Base-by-base conservation (phyloP, 192 early-diverging fungal species). In the Coemansia sp. region DNA sequence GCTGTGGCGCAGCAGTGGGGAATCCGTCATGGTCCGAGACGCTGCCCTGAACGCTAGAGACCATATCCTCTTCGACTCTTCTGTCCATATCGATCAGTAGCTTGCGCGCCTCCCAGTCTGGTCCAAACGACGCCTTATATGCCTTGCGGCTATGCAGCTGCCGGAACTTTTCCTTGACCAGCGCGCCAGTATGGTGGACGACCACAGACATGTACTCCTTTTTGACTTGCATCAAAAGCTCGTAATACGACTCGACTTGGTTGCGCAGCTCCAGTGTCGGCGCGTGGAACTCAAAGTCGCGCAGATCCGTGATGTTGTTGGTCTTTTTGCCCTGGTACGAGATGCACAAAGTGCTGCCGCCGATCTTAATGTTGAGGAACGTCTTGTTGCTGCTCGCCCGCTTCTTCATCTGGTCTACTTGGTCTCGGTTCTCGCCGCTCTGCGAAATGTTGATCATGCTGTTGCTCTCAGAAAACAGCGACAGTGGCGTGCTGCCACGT, bases 301-400 rank as follows among this genome's bases (percentile, higher is more conserved):
- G 82, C 55, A 84, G 50, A 58, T 84, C 82, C 3, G 76, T 80
- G 24, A 84, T 80, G 64, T 84, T 84, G 62, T 68, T 80, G 2
- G 76, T 65, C 44, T 72, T 68, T 33, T 88, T 85, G 1, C 94
- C 94, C 88, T 92, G 91, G 75, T 97, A 97, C 65, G 89, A 92
- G 18, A 97, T 76, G 63, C 93, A 95, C 64, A 91, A 88, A 44
- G 87, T 88, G n/a, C 88, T 89, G 13, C 88, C 90, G 0, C 94
- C 94, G 33, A 97, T 87, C 58, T 95, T 95, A 73, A 97, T 92
- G 74, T 95, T 91, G 24, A 97, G 89, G 83, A 97, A 97, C 39
- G 92, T 92, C 64, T 89, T 88, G 81, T 95, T 96, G 65, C 91
- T 81, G 31, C 91, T 88, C 12, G 96, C 94, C 9, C 95, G 81